Evolutionary conservation across 2,329 filamentous ascomycete genomes (phyloP), one percentile per base, ranked within the genome.

Genomic region (Setomelanomma holmii): DNA sequence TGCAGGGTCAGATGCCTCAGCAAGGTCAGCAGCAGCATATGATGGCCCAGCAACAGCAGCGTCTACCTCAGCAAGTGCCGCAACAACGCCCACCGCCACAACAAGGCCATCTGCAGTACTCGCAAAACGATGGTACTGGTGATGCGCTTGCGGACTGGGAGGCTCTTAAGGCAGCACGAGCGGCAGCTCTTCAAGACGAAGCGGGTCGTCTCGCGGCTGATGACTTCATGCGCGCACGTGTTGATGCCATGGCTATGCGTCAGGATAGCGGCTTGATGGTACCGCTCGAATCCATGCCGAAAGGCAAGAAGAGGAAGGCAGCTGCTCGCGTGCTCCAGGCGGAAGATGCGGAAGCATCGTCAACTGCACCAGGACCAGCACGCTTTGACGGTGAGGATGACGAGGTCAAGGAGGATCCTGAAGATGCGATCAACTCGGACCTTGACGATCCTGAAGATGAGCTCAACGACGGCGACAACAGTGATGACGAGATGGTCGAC

Each of bases 381-480:
- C 78, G 80, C 49, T 72, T 81, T 23, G 83, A 86, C 62, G 89
- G 88, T 4, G 72, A 73, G 19, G 85, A 86, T 19, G 80, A 86
- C 19, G 80, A 84, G 5, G 85, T 86, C 39, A 85, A 84, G 39
- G 76, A 75, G 40, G 74, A 77, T 11, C 93, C 97, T 60, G 93
- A 96, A 61, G 93, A 99, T 73, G 95, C 93, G 1, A 99, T 99
- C 78, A 99, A 99, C 75, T 98, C 95, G 0, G 95, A 99, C 67
- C 86, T 99, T 3, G 95, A 99, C 71, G 95, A 99, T 70, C 87
- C 93, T 0, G 93, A 98, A 57, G 95, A 98, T 55, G 87, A 91
- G 10, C 78, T 86, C 45, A 61, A 90, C 23, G 91, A 95, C 20
- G 90, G 93, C 20, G 91, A 95, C 27, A 93, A 95, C 44, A 90